Evolutionary conservation across 2,329 filamentous ascomycete genomes (phyloP).

Genomic region (Paecilomyces sp.): DNA sequence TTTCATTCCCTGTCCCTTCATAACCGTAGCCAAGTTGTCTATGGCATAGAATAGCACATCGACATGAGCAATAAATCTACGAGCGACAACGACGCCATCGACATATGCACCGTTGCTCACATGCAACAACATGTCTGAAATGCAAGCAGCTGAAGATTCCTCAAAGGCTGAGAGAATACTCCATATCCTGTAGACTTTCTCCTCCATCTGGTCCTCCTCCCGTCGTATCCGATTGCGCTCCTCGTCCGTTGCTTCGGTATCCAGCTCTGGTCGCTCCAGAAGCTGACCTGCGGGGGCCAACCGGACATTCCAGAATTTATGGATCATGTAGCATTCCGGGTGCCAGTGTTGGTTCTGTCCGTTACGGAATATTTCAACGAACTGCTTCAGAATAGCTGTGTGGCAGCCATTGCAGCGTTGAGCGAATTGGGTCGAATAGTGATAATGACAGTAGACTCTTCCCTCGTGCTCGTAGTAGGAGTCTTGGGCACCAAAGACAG

Average conservation of each 20-base stretch:
- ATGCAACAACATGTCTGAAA: conserved; percentile 97
- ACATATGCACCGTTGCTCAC: conserved; percentile 97
- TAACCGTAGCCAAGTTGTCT: conserved; percentile 71
- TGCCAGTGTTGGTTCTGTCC: conserved; percentile 99
- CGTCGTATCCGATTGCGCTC: conserved; percentile 69
- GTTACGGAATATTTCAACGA: conserved; percentile 97
- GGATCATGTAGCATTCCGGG: conserved; percentile 99
- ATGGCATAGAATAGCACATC: conserved; percentile 86
- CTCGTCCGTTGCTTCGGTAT: conserved; percentile 56
- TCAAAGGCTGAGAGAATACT: conserved; percentile 95
- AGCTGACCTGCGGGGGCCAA: conserved; percentile 57
- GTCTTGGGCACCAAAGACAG: conserved; percentile 96
- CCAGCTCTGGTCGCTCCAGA: conserved; percentile 36
- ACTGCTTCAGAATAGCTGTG: conserved; percentile 95
- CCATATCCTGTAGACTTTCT: conserved; percentile 98
- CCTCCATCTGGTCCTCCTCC: conserved; percentile 90
- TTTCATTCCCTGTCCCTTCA: conserved; percentile 65
- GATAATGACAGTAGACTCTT: conserved; percentile 95
- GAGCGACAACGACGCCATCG: conserved; percentile 88
- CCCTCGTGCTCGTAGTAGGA: conserved; percentile 98
- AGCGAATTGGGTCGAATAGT: conserved; percentile 96
- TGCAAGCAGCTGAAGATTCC: conserved; percentile 94
- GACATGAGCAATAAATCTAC: conserved; percentile 93
- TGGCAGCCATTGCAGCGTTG: conserved; percentile 95
- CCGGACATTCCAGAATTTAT: conserved; percentile 99